A percentile compares a stretch with the other conserved stretches of the same genome.
Evolutionary conservation across 805 yeast genomes (phyloP).

Genomic region (Schwanniomyces yamadae): DNA sequence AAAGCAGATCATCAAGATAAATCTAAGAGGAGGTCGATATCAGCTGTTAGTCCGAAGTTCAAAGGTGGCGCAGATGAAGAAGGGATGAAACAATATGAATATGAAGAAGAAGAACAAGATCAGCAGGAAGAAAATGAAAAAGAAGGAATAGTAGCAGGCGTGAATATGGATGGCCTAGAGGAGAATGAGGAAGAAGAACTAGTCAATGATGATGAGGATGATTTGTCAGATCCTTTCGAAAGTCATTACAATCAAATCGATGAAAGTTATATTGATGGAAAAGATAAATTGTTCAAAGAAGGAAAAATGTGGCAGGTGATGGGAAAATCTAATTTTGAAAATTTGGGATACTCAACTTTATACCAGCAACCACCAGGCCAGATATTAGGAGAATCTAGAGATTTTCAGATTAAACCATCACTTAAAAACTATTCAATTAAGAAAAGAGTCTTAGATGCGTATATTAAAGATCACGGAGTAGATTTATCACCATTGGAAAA

Average conservation of each 20-base stretch:
- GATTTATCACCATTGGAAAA: conserved; percentile 40
- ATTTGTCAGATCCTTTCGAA: conserved; percentile 70
- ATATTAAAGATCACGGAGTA: conserved; percentile 13
- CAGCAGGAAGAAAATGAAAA: conserved; percentile 16
- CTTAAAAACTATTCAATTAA: conserved; percentile 27
- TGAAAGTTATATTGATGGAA: conserved; percentile 31
- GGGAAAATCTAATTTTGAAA: conserved; percentile 15
- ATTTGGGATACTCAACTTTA: conserved; percentile 27
- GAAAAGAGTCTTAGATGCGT: conserved; percentile 25
- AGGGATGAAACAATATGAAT: no score
- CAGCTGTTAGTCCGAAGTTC: no score
- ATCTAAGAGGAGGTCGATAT: conserved; percentile 12
- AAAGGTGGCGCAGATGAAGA: conserved; percentile 8
- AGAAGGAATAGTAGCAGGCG: conserved; percentile 33
- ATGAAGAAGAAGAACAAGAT: conserved; percentile 14
- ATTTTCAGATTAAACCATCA: conserved; percentile 6
- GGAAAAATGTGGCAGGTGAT: conserved; percentile 26
- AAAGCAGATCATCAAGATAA: conserved; percentile 43
- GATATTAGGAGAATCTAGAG: conserved; percentile 11
- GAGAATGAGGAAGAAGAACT: conserved; percentile 20
- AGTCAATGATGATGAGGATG: conserved; percentile 33
- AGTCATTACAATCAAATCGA: conserved; percentile 63
- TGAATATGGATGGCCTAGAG: conserved; percentile 22
- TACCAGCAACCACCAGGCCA: conserved; percentile 35
- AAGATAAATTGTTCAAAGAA: conserved; percentile 18